A percentile compares a stretch with the other conserved stretches of the same genome.
These are phyloP conservation scores for Paramyrothecium sp. DNA, from an alignment of 2,329 filamentous ascomycete genomes.

Conservation along the genomic window DNA sequence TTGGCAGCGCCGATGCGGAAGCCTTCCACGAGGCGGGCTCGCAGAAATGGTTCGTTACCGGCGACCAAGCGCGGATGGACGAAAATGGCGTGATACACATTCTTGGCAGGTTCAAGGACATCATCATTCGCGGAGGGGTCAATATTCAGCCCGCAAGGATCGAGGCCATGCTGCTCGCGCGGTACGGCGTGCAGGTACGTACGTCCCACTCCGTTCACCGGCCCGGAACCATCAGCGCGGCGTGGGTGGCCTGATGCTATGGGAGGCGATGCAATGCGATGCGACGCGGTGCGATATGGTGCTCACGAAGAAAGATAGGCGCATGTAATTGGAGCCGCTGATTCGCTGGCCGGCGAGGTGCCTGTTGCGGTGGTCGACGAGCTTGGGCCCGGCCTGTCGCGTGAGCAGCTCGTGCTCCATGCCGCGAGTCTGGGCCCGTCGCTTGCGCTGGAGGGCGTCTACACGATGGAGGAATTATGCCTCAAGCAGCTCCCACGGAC, in stretches of 20 bases:
- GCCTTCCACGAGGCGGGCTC: conserved; percentile 33
- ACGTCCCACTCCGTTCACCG: too few species aligned
- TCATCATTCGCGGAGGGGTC: conserved; percentile 44
- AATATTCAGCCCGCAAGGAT: conserved; percentile 39
- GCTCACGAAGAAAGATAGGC: too few species aligned
- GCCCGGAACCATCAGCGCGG: too few species aligned
- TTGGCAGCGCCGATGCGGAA: conserved; percentile 11
- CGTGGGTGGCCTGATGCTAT: too few species aligned
- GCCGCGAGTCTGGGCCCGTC: conserved; percentile 23
- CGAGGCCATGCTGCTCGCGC: conserved; percentile 17
- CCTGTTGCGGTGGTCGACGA: background rate
- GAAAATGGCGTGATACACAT: conserved; percentile 35
- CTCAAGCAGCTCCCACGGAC: conserved; percentile 37
- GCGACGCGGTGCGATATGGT: too few species aligned
- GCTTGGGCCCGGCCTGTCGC: too few species aligned
- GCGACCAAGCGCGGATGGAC: conserved; percentile 39
- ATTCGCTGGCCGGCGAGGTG: background rate
- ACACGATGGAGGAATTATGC: conserved; percentile 39
- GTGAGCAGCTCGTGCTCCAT: too few species aligned
- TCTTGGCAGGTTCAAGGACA: conserved; percentile 41
- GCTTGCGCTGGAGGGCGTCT: conserved; percentile 37
- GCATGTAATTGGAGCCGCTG: conserved; percentile 16
- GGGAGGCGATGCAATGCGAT: too few species aligned
- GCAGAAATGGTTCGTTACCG: conserved; percentile 36
- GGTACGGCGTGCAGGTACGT: too few species aligned